Evolutionary conservation across 2,329 filamentous ascomycete species (phyloP).

Genomic region (Fusarium verrucosum): DNA sequence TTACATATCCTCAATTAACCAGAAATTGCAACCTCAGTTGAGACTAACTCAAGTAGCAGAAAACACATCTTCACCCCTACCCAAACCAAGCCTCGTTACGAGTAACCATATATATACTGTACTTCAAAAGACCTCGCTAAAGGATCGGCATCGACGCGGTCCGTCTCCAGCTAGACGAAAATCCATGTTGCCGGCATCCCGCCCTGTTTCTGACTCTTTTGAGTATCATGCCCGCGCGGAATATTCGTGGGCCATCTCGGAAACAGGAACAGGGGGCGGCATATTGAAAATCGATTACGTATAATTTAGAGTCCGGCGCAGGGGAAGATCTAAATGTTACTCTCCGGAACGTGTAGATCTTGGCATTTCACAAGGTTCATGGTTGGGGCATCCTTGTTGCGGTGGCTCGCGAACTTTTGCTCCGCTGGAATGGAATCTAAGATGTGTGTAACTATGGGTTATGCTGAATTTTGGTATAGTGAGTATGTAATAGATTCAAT

Average conservation of each 20-base stretch:
- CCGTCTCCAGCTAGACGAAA: neutral
- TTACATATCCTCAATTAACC: neutral
- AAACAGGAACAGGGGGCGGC: neutral
- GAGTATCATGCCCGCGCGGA: neutral
- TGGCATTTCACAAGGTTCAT: conserved; percentile 1
- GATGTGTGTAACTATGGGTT: neutral
- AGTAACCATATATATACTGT: too few relatives aligned
- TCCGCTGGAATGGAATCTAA: neutral
- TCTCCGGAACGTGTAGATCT: conserved; percentile 1
- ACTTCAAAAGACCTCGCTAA: neutral
- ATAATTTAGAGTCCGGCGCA: neutral
- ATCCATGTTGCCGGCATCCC: neutral
- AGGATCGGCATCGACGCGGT: neutral
- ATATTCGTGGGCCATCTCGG: too few relatives aligned
- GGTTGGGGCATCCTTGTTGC: neutral
- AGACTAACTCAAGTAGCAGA: neutral
- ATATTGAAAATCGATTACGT: neutral
- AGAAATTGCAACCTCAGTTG: neutral
- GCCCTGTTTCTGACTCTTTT: neutral
- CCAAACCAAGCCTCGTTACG: too few relatives aligned
- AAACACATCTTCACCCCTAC: neutral
- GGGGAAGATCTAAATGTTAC: conserved; percentile 22
- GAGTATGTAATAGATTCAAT: neutral
- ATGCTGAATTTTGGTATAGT: neutral
- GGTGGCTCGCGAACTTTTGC: neutral